Conservation (phyloP, 116 monocot species). For the Trichopus zeylanicus region DNA sequence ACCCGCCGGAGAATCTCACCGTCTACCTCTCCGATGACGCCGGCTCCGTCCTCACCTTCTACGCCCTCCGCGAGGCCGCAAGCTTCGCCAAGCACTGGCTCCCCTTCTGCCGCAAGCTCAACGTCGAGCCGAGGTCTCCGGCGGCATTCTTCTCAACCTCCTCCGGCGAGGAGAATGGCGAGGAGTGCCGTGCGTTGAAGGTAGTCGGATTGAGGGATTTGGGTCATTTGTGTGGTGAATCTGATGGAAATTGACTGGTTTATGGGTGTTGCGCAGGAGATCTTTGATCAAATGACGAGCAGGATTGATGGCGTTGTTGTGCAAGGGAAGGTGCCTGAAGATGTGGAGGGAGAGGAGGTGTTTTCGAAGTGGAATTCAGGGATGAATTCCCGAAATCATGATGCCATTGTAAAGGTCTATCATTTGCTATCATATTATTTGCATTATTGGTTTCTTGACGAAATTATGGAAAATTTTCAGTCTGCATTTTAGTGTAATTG, state of each 20-base stretch:
- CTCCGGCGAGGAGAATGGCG: not conserved
- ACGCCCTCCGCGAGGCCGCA: constrained; percentile 48
- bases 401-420: constrained; percentile 53
- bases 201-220: not conserved
- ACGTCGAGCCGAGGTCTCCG: constrained; percentile 45
- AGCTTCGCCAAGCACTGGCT: constrained; percentile 51
- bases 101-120: constrained; percentile 46
- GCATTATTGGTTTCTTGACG: no score
- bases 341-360: constrained; percentile 24
- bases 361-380: constrained; percentile 39
- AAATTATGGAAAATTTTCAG: not conserved
- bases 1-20: constrained; percentile 45
- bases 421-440: not conserved
- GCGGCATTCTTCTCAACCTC: constrained; percentile 20
- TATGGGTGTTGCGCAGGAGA: constrained; percentile 10
- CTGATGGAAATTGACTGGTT: not conserved
- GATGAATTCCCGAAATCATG: constrained; percentile 37
- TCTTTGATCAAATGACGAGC: constrained; percentile 46
- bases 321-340: constrained; percentile 23
- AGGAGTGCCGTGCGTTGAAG: constrained; percentile 18
- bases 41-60: constrained; percentile 51
- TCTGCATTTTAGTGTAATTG: not conserved
- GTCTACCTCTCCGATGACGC: constrained; percentile 65
- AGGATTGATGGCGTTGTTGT: constrained; percentile 18
- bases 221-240: not conserved